Evolutionary conservation across 1,284 basidiomycete species (phyloP).

Genomic region (Apiotrichum porosum): DNA sequence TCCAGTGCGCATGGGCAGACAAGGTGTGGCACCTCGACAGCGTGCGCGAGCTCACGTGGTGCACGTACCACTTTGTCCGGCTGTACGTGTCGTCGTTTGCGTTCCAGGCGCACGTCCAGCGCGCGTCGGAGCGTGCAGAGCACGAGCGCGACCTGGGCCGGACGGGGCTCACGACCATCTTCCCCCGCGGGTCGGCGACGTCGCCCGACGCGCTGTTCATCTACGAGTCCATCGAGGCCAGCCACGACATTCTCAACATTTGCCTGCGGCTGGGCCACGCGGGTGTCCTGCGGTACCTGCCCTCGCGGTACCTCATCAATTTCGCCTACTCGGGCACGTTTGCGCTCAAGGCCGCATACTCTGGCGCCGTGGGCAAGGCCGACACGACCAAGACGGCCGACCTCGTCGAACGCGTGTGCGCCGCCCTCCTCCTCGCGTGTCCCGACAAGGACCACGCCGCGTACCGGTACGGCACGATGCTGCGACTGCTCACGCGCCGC

Average conservation of each 20-base stretch:
- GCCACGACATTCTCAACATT: slow-evolving; percentile 45
- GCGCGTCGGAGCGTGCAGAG: slow-evolving; percentile 40
- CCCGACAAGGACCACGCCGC: slow-evolving; percentile 46
- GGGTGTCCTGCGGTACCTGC: slow-evolving; percentile 43
- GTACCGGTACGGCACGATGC: slow-evolving; percentile 43
- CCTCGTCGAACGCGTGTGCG: slow-evolving; percentile 37
- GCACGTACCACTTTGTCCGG: slow-evolving; percentile 48
- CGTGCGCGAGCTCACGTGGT: slow-evolving; percentile 40
- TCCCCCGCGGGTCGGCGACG: slow-evolving; percentile 40
- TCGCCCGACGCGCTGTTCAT: slow-evolving; percentile 48
- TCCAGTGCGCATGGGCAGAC: slow-evolving; percentile 34
- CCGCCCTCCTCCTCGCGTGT: slow-evolving; percentile 31
- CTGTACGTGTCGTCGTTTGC: slow-evolving; percentile 50
- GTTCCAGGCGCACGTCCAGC: slow-evolving; percentile 50
- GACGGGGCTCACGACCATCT: slow-evolving; percentile 19
- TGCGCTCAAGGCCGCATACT: slow-evolving; percentile 42
- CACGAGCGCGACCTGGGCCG: slow-evolving; percentile 19
- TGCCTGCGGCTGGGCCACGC: slow-evolving; percentile 40
- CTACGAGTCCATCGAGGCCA: slow-evolving; percentile 46
- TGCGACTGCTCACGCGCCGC: slow-evolving; percentile 37
- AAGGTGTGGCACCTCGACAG: slow-evolving; percentile 36
- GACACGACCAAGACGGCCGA: slow-evolving; percentile 38
- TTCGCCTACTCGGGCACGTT: slow-evolving; percentile 45
- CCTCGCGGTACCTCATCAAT: slow-evolving; percentile 42
- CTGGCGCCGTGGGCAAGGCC: slow-evolving; percentile 30